A percentile compares a stretch with the other conserved stretches of the same genome.
Evolutionary conservation across 2,329 filamentous ascomycete species (phyloP).

Genomic region (Aspergillus udagawae): DNA sequence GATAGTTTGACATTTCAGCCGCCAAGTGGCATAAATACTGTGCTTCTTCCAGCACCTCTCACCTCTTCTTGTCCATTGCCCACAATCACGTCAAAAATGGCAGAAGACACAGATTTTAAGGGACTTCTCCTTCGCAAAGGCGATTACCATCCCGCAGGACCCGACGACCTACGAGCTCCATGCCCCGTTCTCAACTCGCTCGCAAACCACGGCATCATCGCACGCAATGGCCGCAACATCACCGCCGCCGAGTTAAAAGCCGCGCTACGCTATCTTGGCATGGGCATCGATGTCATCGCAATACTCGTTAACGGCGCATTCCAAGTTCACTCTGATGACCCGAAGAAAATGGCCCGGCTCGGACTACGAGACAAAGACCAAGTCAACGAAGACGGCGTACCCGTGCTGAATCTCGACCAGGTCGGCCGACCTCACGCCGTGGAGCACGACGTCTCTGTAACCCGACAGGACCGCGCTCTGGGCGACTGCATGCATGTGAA

Average conservation of each 20-base stretch:
- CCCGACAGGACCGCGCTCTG: conserved; percentile 13
- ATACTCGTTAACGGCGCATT: conserved; percentile 9
- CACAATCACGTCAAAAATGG: neutral
- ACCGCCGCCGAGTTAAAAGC: conserved; percentile 8
- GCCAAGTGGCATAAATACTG: neutral
- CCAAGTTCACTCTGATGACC: conserved; percentile 11
- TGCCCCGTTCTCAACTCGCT: conserved; percentile 15
- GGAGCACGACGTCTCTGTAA: conserved; percentile 16
- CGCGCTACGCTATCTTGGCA: conserved; percentile 7
- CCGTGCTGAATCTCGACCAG: conserved; percentile 12
- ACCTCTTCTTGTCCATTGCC: neutral
- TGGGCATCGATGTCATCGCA: conserved; percentile 3
- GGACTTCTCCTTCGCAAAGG: neutral
- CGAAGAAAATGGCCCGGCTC: neutral
- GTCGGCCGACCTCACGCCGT: conserved; percentile 12
- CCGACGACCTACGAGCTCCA: conserved; percentile 10
- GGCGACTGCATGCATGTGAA: conserved; percentile 10
- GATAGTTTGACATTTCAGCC: neutral
- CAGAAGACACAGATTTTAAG: neutral
- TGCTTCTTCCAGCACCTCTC: neutral
- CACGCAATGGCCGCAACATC: conserved; percentile 12
- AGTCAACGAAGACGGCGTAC: conserved; percentile 4
- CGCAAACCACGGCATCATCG: conserved; percentile 14
- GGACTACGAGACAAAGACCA: conserved; percentile 12
- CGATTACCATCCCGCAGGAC: conserved; percentile 2